Percentiles rank a stretch among this genome's conserved stretches.
phyloP scores from a whole-genome alignment of 2,329 filamentous ascomycete genomes.

The Xylaria sp. region DNA sequence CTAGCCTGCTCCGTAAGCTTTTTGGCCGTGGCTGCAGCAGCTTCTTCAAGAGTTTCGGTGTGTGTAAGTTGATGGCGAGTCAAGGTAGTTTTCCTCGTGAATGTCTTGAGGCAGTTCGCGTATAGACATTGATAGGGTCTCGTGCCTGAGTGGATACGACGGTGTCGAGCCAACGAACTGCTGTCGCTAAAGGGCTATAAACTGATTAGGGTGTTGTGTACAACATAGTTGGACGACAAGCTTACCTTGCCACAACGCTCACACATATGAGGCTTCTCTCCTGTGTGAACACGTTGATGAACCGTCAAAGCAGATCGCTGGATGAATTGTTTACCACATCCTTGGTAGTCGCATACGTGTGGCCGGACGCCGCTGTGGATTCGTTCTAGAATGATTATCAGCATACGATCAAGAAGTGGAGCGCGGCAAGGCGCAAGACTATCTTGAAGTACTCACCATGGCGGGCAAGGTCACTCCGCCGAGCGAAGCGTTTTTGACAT shows the following conservation, averaged over 20 bases:
- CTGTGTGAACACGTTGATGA: constrained; percentile 93
- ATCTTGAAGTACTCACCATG: constrained; percentile 75
- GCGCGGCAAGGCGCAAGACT: neutral
- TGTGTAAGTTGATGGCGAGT: constrained; percentile 97
- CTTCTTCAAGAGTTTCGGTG: constrained; percentile 93
- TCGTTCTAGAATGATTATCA: constrained; percentile 72
- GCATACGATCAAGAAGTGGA: neutral
- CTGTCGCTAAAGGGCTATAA: constrained; percentile 92
- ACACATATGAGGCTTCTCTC: constrained; percentile 98
- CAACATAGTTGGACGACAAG: neutral
- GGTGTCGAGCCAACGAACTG: constrained; percentile 90
- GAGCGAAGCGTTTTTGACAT: constrained; percentile 90
- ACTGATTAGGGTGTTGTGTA: constrained; percentile 38
- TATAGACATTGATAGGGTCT: constrained; percentile 98
- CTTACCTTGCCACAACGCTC: constrained; percentile 94
- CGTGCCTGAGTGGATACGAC: constrained; percentile 94
- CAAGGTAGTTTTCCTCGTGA: constrained; percentile 92
- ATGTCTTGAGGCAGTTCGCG: constrained; percentile 97
- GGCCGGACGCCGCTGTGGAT: constrained; percentile 93
- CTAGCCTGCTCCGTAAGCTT: constrained; percentile 71
- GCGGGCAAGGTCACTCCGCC: constrained; percentile 91
- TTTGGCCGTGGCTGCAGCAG: constrained; percentile 87
- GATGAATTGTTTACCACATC: constrained; percentile 96
- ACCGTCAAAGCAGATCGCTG: constrained; percentile 96
- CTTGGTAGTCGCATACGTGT: constrained; percentile 89